Conservation (phyloP, 2,329 filamentous ascomycete genomes). For the Zelopaecilomyces penicillatus region DNA sequence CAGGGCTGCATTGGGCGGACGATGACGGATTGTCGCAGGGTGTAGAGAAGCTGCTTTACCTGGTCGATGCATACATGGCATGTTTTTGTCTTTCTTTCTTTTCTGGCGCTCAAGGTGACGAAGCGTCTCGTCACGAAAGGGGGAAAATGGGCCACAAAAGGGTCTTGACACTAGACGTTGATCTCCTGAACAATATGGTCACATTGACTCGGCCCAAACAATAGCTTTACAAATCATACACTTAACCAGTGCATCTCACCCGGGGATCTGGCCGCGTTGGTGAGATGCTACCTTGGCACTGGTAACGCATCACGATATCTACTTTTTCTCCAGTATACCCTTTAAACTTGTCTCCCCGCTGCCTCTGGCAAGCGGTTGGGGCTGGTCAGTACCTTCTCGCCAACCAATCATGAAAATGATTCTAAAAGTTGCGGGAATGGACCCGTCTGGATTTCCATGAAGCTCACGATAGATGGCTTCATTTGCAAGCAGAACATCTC, state of each 20-base stretch:
- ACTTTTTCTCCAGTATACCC: constrained; percentile 56
- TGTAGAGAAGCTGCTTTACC: constrained; percentile 14
- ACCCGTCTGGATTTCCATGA: constrained; percentile 72
- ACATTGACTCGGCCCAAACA: too few species aligned
- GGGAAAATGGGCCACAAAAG: background rate
- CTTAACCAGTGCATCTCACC: too few species aligned
- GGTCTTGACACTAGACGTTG: too few species aligned
- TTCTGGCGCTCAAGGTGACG: background rate
- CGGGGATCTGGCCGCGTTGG: too few species aligned
- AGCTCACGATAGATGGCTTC: constrained; percentile 83
- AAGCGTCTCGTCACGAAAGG: background rate
- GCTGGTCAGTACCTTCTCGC: constrained; percentile 75
- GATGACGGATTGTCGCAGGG: constrained; percentile 93
- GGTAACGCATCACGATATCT: constrained; percentile 3
- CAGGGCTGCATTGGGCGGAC: constrained; percentile 84
- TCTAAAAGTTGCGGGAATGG: constrained; percentile 82
- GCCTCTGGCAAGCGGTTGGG: constrained; percentile 71
- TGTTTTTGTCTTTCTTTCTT: constrained; percentile 3
- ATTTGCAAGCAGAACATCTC: constrained; percentile 78
- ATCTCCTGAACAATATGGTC: too few species aligned
- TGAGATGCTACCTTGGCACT: too few species aligned
- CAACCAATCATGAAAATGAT: constrained; percentile 99
- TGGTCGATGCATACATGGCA: background rate
- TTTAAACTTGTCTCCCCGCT: constrained; percentile 84
- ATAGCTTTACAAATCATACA: too few species aligned